phyloP scores from a whole-genome alignment of 352 stramenopile genomes.

The Phytophthora pinifolia region DNA sequence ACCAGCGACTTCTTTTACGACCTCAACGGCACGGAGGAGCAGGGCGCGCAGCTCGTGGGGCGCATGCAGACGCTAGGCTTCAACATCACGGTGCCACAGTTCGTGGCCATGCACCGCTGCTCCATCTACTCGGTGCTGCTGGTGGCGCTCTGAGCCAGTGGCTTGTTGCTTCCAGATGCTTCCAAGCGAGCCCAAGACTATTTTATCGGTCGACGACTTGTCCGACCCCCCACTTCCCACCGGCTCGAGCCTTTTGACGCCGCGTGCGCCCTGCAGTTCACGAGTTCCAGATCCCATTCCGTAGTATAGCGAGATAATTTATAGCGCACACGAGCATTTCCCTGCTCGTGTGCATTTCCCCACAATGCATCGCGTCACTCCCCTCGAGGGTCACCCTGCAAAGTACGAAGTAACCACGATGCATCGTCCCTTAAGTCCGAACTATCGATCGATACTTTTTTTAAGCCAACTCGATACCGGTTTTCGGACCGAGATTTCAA shows the following conservation, averaged over 20 bases:
- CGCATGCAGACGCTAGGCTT: slow-evolving; percentile 68
- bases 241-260: slow-evolving; percentile 4
- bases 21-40: slow-evolving; percentile 55
- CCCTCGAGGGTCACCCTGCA: too few species aligned
- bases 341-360: too few species aligned
- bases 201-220: slow-evolving; percentile 13
- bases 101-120: slow-evolving; percentile 63
- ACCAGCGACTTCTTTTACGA: slow-evolving; percentile 72
- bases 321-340: slow-evolving; percentile 28
- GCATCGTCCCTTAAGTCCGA: too few species aligned
- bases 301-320: slow-evolving; percentile 38
- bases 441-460: too few species aligned
- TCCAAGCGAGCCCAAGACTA: neutral
- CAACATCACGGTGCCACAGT: slow-evolving; percentile 59
- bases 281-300: slow-evolving; percentile 1
- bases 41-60: slow-evolving; percentile 55
- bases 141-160: slow-evolving; percentile 44
- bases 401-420: too few species aligned
- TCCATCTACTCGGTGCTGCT: slow-evolving; percentile 75
- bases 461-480: too few species aligned
- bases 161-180: too few species aligned
- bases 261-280: slow-evolving; percentile 5
- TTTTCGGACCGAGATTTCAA: too few species aligned
- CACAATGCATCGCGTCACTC: slow-evolving; percentile 11
- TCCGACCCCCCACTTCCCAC: slow-evolving; percentile 5